Conservation (phyloP, 306 rosid species). For the Echinosophora koreensis region DNA sequence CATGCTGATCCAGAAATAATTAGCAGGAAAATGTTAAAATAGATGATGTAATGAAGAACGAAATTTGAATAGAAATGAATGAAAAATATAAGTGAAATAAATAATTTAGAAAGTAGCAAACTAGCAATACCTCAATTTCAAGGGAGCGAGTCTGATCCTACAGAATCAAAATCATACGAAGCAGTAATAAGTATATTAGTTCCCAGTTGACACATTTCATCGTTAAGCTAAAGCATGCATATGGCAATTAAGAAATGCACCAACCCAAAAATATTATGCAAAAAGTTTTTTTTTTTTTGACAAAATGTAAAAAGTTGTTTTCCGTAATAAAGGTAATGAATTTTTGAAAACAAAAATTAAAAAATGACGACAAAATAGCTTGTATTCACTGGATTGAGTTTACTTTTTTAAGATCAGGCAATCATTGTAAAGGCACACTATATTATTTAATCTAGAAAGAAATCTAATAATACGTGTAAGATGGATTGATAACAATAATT, state of each 20-base stretch:
- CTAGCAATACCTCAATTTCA: constrained; percentile 59
- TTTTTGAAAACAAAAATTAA: no score
- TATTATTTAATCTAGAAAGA: no score
- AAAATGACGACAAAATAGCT: neutral
- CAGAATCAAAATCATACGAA: constrained; percentile 33
- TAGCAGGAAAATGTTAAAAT: constrained; percentile 9
- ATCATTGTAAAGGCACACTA: neutral
- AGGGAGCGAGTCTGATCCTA: constrained; percentile 55
- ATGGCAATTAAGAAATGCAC: constrained; percentile 4
- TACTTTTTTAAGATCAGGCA: neutral
- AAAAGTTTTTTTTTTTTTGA: neutral
- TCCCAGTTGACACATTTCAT: constrained; percentile 1
- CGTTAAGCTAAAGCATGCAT: neutral
- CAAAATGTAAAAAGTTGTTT: no score
- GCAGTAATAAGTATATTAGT: constrained; percentile 31
- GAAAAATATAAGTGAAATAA: neutral
- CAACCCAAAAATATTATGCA: neutral
- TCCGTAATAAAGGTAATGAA: no score
- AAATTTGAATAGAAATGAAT: neutral
- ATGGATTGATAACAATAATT: no score
- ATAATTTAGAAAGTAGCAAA: neutral
- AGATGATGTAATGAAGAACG: neutral
- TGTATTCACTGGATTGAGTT: neutral
- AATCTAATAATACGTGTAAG: no score
- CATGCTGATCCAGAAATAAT: constrained; percentile 52